Base-by-base conservation (phyloP, 2,329 filamentous ascomycete species). In the Tolypocladium album region DNA sequence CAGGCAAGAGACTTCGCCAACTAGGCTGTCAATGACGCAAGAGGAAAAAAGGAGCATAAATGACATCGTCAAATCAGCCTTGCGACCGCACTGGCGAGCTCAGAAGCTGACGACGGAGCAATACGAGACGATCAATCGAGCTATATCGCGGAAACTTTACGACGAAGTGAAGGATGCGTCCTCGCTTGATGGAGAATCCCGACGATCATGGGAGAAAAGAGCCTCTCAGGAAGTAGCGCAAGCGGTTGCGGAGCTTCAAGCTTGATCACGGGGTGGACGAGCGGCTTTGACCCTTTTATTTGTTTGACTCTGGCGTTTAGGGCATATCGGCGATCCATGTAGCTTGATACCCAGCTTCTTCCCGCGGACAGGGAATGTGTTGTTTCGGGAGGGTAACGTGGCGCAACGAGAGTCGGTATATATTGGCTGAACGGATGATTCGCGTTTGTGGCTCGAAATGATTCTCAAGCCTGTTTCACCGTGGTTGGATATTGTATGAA, bases 91-190 rank as follows among this genome's bases (percentile, higher is more conserved):
- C 65, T 97, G 93, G 79, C 83, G 87, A 63, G 88, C 88, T 50
- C 87, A 88, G 66, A 84, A 88, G 63, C 82, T 97, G 63, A 91
- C 87, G 22, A 90, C 92, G 66, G 90, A 96, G 61, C 88, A 97
- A 73, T 99, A 96, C 72, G 93, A 90, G 3, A 85, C 86, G 60
- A 96, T 97, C 74, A 97, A 97, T 71, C 87, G 92, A 63, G 88
- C 89, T 62, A 87, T 97, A 40, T 97, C 91, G 50, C 88, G 91
- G 61, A 89, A 88, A 75, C 79, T 99, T 61, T 99, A 99, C 74
- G 91, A 86, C 64, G 82, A 85, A 62, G 79, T 84, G 55, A 77
- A 78, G 56, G 77, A 80, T 62, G 79, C 79, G 17, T 75, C 79
- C 24, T 74, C 78, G 31, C 79, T 94, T 38, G 83, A 89, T 67